Conservation (phyloP, 257 asterid species). For the Thymus mandschuricus region DNA sequence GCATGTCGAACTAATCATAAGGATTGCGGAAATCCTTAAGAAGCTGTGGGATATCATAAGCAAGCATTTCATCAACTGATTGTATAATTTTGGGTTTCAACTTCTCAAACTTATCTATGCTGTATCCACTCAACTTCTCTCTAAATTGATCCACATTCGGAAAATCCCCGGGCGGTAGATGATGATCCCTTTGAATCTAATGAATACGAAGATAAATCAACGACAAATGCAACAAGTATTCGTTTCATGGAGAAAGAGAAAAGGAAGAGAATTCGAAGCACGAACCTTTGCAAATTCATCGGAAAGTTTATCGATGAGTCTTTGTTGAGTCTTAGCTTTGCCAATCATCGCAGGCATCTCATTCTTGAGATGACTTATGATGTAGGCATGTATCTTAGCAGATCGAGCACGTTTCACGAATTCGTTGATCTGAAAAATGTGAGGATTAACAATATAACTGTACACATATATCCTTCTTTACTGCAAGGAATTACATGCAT, state of each 20-base stretch:
- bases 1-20: too few relatives aligned
- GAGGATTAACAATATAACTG: neutral
- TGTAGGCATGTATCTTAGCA: constrained; percentile 81
- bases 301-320: constrained; percentile 63
- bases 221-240: too few relatives aligned
- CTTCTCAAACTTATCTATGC: constrained; percentile 69
- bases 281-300: constrained; percentile 67
- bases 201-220: neutral
- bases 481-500: neutral
- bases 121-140: constrained; percentile 58
- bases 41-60: constrained; percentile 68
- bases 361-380: constrained; percentile 67
- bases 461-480: neutral
- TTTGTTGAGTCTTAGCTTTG: constrained; percentile 75
- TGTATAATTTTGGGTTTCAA: constrained; percentile 73
- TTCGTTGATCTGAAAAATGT: constrained; percentile 64
- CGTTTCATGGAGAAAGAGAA: too few relatives aligned
- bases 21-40: constrained; percentile 31
- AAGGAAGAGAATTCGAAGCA: neutral
- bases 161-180: constrained; percentile 73
- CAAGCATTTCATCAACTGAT: constrained; percentile 78
- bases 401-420: constrained; percentile 82
- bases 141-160: constrained; percentile 64
- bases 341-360: constrained; percentile 89
- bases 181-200: constrained; percentile 73